Percentiles rank a stretch among this genome's conserved stretches.
Evolutionary conservation across 805 yeast genomes (phyloP).

Genomic region (Saturnispora halmiae): DNA sequence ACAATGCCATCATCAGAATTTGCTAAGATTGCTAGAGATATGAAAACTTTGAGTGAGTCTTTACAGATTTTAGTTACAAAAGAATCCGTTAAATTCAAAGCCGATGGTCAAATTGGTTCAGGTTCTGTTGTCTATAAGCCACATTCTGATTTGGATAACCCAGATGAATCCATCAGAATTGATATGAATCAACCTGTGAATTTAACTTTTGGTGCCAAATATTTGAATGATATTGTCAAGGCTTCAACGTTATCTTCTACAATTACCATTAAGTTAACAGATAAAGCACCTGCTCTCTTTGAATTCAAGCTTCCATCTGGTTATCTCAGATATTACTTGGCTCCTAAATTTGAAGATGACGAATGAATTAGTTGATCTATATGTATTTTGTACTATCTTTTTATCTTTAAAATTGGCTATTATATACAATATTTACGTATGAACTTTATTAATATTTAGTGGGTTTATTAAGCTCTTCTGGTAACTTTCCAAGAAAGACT

Average conservation of each 20-base stretch:
- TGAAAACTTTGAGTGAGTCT: conserved; percentile 80
- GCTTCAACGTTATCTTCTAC: conserved; percentile 71
- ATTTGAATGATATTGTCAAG: conserved; percentile 83
- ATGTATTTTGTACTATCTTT: background rate
- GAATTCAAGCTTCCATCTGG: conserved; percentile 91
- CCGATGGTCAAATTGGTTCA: conserved; percentile 87
- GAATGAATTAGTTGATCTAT: conserved; percentile 33
- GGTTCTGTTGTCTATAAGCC: conserved; percentile 86
- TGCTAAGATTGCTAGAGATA: conserved; percentile 81
- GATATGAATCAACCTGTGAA: conserved; percentile 80
- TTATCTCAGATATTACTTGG: conserved; percentile 87
- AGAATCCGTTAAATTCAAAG: conserved; percentile 80
- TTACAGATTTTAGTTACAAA: conserved; percentile 79
- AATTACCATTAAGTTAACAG: conserved; percentile 79
- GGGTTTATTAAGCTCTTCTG: conserved; percentile 15
- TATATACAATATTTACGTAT: background rate
- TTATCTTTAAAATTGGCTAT: background rate
- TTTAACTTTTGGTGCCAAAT: conserved; percentile 84
- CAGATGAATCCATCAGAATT: conserved; percentile 66
- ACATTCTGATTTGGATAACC: conserved; percentile 66
- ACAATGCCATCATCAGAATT: conserved; percentile 85
- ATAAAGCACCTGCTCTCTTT: conserved; percentile 87
- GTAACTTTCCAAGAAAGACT: conserved; percentile 36
- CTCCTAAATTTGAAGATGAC: conserved; percentile 95
- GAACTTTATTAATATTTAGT: conserved; percentile 21